phyloP scores from a whole-genome alignment of 2,329 filamentous ascomycete species.

The Davidsoniella australis region DNA sequence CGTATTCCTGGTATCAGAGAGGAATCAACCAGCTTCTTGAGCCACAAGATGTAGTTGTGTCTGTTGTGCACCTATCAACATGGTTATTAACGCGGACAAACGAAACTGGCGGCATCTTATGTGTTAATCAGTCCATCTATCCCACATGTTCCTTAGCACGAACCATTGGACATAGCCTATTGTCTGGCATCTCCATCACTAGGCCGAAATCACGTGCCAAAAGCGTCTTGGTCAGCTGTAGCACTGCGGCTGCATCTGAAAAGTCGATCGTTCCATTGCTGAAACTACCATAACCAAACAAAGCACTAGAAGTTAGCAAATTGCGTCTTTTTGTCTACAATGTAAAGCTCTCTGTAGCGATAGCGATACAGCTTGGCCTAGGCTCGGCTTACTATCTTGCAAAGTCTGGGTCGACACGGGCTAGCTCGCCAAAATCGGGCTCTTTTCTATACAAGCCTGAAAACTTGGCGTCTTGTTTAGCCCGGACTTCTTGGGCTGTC shows the following conservation, averaged over 20 bases:
- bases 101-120: neutral
- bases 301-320: neutral
- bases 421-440: slow-evolving; percentile 28
- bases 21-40: slow-evolving; percentile 65
- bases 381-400: slow-evolving; percentile 22
- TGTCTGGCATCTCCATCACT: slow-evolving; percentile 49
- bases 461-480: neutral
- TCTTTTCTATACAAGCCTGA: slow-evolving; percentile 24
- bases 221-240: slow-evolving; percentile 67
- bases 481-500: too few species aligned
- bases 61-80: slow-evolving; percentile 38
- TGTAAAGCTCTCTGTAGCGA: neutral
- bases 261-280: slow-evolving; percentile 53
- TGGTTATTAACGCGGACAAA: neutral
- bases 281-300: slow-evolving; percentile 17
- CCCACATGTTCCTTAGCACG: slow-evolving; percentile 14
- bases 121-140: neutral
- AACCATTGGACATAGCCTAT: slow-evolving; percentile 77
- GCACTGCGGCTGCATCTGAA: slow-evolving; percentile 55
- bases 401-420: slow-evolving; percentile 25
- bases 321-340: too few species aligned
- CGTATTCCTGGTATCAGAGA: slow-evolving; percentile 33
- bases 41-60: slow-evolving; percentile 81
- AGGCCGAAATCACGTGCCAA: slow-evolving; percentile 62
- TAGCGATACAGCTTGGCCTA: neutral